Base-by-base conservation (phyloP, 2,329 filamentous ascomycete genomes). In the Trichoderma asperellum region DNA sequence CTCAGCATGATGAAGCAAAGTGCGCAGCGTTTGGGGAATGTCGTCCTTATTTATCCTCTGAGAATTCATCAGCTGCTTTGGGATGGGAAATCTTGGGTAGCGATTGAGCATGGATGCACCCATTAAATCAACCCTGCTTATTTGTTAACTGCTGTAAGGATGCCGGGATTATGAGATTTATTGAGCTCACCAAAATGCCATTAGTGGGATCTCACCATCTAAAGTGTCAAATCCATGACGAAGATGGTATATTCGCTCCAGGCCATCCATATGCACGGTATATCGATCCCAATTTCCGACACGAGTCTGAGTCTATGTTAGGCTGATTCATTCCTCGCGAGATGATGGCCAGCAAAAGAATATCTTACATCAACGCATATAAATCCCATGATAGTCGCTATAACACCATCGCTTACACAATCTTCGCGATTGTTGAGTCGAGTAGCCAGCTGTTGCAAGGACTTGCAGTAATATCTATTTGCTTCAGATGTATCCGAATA, bases 351-450 rank as follows among this genome's bases (percentile, higher is more conserved):
- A 3, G n/a, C 24, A 24, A 1, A 2, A 8, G 10, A 1, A 16
- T 7, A 18, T 32, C 52, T 65, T 57, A 65, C 62, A 57, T 65
- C 62, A 11, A 65, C 53, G 12, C 62, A 65, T 47, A 65, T 65
- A 3, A 65, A 65, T 24, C 62, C 62, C 62, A 65, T 65, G 18
- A 65, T 65, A 2, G 35, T 65, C 16, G 62, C 62, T 34, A 65
- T 12, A 16, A 65, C 62, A 27, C 62, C 52, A 0, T 29, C 32
- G 34, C 62, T 65, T 18, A 47, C 12, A 3, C 62, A 65, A 18
- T 65, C 62, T 21, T 65, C 18, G 24, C 62, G 49, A 24, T 32
- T n/a, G 27, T 52, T 57, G 24, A 65, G 35, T 34, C 62, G 49
- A 43, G 7, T 18, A 11, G 52, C 21, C 12, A 65, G 35, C 24